Evolutionary conservation across 306 rosid genomes (phyloP), one percentile per base, ranked within the genome.

Genomic region (Nissolia schottii): DNA sequence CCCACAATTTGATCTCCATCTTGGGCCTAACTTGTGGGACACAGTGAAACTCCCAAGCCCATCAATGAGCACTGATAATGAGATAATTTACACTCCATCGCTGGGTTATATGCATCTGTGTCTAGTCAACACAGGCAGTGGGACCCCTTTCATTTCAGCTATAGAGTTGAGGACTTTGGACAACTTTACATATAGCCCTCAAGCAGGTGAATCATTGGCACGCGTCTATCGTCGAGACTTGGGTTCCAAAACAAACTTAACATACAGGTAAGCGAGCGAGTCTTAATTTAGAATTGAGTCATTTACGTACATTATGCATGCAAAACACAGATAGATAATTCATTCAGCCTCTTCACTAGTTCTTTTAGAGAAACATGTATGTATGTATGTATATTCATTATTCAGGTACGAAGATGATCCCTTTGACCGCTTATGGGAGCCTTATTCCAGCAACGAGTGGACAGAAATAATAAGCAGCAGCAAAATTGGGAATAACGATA

Each of bases 61-160:
- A 18, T 73, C 71, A 25, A 0, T 7, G 6, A 3, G 3, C 25
- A 1, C 0, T 3, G 0, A 9, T 50, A 55, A 1, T 5, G 96
- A 88, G 40, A 45, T 85, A 14, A 75, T 88, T 15, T 75, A 88
- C 65, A 23, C 60, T 2, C 82, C 87, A 2, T 19, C 76, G 5
- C 29, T n/a, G 6, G 45, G 81, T 27, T 77, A 78, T 19, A 19
- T 88, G 5, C 19, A 66, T 15, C 29, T 71, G 0, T 87, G 92
- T 76, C 68, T 87, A 2, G 88, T 78, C 48, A 83, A 85, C 72
- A 81, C 70, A 2, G 85, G 83, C 2, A 55, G 12, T 6, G 86
- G 89, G 19, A 78, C 72, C 34, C 89, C 87, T 0, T 80, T 87
- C 51, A 56, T 87, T 45, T 83, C 92, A 10, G 73, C 81, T 18